Base-by-base conservation (phyloP, 2,329 filamentous ascomycete genomes). In the Cladophialophora carrionii region DNA sequence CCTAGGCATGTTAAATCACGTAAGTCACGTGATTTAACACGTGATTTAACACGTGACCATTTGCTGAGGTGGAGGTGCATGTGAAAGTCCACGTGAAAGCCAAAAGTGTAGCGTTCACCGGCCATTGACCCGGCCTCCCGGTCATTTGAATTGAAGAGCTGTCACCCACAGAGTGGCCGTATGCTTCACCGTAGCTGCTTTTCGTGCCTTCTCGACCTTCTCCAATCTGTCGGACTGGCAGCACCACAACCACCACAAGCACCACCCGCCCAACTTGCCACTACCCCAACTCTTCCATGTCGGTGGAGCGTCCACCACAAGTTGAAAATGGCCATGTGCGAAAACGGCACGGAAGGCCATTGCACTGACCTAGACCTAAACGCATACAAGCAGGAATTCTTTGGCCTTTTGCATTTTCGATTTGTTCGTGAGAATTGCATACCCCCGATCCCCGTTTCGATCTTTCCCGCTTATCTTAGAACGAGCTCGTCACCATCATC, bases 271-370 rank as follows among this genome's bases (percentile, higher is more conserved):
- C n/a, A n/a, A n/a, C n/a, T 34, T n/a, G 14, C 6, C 17, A 6
- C 20, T 54, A 54, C 52, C 52, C 52, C 52, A 54, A 54, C 22
- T 32, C 52, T 32, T 22, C 48, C 26, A n/a, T 17, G 26, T 20
- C 29, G 3, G 24, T 31, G 8, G 26, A 34, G n/a, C 1, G 52
- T 29, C 12, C 24, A 31, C 24, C 29, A 34, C 52, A 12, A n/a
- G 14, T 10, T 7, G 24, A 34, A 34, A 31, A 10, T 31, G 29
- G 52, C 17, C 52, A 22, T 31, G n/a, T 34, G 26, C 52, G 29
- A 54, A 29, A 31, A 34, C 17, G 10, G 3, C 31, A 24, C 29
- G 52, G 24, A 54, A 31, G 17, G 14, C n/a, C 29, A n/a, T 54
- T 20, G 52, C 48, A 12, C 48, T 43, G 37, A 43, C 37, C 37